A percentile compares a stretch with the other conserved stretches of the same genome.
These are phyloP conservation scores for Pterula multifida DNA, from an alignment of 1,284 basidiomycete genomes.

Conservation along the genomic window DNA sequence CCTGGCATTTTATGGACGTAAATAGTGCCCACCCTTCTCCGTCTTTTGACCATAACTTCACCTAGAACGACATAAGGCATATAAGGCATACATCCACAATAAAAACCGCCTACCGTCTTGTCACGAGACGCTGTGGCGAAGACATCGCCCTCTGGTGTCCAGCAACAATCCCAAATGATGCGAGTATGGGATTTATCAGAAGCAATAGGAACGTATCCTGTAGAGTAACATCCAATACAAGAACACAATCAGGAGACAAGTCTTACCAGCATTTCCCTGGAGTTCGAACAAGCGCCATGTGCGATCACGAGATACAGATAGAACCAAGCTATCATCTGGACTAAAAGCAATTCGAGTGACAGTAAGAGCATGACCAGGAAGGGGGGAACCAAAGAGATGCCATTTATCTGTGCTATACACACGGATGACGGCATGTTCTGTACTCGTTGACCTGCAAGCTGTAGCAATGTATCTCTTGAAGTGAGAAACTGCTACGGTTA, in stretches of 20 bases:
- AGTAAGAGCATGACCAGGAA: conserved; percentile 81
- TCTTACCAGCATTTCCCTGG: conserved; percentile 27
- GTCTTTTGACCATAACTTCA: conserved; percentile 54
- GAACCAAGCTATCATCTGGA: conserved; percentile 63
- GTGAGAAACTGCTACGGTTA: conserved; percentile 65
- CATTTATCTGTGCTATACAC: conserved; percentile 67
- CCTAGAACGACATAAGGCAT: conserved; percentile 37
- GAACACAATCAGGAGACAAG: conserved; percentile 1
- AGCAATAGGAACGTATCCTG: conserved; percentile 50
- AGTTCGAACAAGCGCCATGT: conserved; percentile 79
- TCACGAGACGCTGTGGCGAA: conserved; percentile 95
- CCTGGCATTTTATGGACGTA: conserved; percentile 43
- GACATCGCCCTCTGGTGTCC: conserved; percentile 57
- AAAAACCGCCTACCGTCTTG: conserved; percentile 55
- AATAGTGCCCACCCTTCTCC: conserved; percentile 35
- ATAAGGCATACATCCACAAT: no score
- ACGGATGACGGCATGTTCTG: conserved; percentile 85
- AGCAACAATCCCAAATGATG: conserved; percentile 93
- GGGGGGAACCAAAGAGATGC: conserved; percentile 56
- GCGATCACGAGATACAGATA: conserved; percentile 87
- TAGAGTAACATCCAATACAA: background rate
- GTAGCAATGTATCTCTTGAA: conserved; percentile 73
- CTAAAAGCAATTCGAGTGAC: conserved; percentile 88
- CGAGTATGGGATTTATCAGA: conserved; percentile 80
- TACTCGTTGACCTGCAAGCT: conserved; percentile 78